Conservation (phyloP, 2,329 filamentous ascomycete genomes). For the Colletotrichum tropicale region DNA sequence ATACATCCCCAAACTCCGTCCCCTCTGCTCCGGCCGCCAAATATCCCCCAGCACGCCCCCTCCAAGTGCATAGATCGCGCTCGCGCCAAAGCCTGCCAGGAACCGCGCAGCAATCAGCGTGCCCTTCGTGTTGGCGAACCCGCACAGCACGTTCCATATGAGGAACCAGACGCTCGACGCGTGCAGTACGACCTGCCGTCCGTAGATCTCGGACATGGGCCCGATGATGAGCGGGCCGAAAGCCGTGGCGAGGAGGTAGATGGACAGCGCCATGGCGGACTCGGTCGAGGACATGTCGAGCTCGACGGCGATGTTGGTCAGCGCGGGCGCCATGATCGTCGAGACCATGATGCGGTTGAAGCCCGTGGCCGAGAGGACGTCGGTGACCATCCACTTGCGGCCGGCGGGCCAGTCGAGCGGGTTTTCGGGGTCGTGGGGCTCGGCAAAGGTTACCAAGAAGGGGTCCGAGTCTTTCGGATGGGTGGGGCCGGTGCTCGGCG, state of each 20-base stretch:
- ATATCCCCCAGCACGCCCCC: neutral
- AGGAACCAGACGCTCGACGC: neutral
- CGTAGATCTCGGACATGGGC: neutral
- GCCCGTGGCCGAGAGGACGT: conserved; percentile 51
- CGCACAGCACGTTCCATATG: neutral
- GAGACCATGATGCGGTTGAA: conserved; percentile 58
- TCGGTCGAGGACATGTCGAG: conserved; percentile 53
- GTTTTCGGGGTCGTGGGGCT: conserved; percentile 35
- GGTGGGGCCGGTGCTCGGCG: neutral
- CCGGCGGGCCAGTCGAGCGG: conserved; percentile 41
- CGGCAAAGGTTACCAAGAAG: conserved; percentile 22
- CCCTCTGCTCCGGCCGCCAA: neutral
- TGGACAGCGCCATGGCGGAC: conserved; percentile 50
- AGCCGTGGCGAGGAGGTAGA: conserved; percentile 37
- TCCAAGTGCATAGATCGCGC: neutral
- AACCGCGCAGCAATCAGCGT: neutral
- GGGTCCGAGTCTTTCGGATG: neutral
- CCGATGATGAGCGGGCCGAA: neutral
- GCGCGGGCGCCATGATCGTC: conserved; percentile 55
- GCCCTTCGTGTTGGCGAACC: neutral
- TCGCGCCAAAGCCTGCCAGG: neutral
- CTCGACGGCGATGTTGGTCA: conserved; percentile 53
- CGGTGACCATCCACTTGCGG: conserved; percentile 53
- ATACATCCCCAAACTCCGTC: neutral
- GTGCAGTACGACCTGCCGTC: neutral